Base-by-base conservation (phyloP, 1,284 basidiomycete genomes). In the Leccinum subrobustum region DNA sequence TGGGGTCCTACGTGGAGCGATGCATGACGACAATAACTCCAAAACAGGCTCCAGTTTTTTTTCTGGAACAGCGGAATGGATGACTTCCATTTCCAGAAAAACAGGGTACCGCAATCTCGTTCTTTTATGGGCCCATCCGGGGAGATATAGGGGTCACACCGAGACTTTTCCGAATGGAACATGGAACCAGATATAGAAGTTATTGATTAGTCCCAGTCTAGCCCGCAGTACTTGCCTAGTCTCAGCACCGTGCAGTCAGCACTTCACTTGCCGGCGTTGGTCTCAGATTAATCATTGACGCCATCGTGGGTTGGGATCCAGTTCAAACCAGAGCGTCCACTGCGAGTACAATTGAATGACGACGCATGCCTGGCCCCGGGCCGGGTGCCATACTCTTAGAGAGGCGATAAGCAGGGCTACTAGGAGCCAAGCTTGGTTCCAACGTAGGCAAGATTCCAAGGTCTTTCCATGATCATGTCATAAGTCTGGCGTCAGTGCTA, bases 51-150 rank as follows among this genome's bases (percentile, higher is more conserved):
- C 20, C 29, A 20, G 1, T 27, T 7, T 44, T 33, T 33, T 48
- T 57, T 70, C 66, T 59, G 60, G 68, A 68, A 68, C 18, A 6
- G 47, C 48, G 37, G 57, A 68, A 58, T n/a, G 20, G 20, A 27
- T 9, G 6, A 53, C 52, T 55, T 57, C 29, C 50, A 44, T 63
- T 66, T 53, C 42, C 44, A 63, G 31, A 50, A 27, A 25, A 48
- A 59, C 42, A 33, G 25, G 62, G 18, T 20, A 48, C 47, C 12
- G 12, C 11, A 20, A 47, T 47, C 12, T 23, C 6, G 44, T 47
- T 47, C 47, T 2, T 47, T 12, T 47, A 20, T 47, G 44, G 18
- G 18, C 20, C 23, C 23, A 11, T 44, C 18, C 18, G 44, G 44
- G 44, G 20, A 48, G 12, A 48, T 23, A 48, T 23, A 48, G 47